Percentiles rank a stretch among this genome's conserved stretches.
phyloP scores from a whole-genome alignment of 192 early-diverging fungal genomes.

The Backusella australiensis region DNA sequence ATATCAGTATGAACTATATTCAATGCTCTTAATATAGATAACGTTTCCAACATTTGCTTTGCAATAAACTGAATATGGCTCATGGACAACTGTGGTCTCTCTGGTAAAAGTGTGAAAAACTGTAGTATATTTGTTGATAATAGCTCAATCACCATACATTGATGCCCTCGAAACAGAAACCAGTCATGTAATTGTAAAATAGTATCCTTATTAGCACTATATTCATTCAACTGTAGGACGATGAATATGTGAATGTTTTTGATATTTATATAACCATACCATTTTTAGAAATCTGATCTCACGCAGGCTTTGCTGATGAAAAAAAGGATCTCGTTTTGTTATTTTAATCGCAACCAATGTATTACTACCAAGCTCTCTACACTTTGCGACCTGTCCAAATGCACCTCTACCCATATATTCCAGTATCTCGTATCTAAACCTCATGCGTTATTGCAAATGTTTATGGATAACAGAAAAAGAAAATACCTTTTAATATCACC shows the following conservation, averaged over 20 bases:
- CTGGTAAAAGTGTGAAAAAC: slow-evolving; percentile 1
- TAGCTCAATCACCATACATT: slow-evolving; percentile 95
- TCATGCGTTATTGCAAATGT: background rate
- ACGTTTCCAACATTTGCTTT: slow-evolving; percentile 87
- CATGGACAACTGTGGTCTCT: slow-evolving; percentile 77
- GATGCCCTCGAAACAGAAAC: slow-evolving; percentile 89
- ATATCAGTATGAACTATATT: slow-evolving; percentile 96
- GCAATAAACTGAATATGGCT: slow-evolving; percentile 89
- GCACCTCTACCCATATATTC: slow-evolving; percentile 97
- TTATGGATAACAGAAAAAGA: background rate
- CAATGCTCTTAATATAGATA: slow-evolving; percentile 78
- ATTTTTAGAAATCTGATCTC: slow-evolving; percentile 91
- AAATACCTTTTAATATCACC: slow-evolving; percentile 72
- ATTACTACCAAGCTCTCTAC: slow-evolving; percentile 85
- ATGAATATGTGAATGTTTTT: background rate
- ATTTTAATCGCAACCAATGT: slow-evolving; percentile 94
- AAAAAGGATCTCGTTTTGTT: slow-evolving; percentile 95
- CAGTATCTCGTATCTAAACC: slow-evolving; percentile 75
- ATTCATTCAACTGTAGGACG: background rate
- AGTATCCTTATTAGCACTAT: slow-evolving; percentile 68
- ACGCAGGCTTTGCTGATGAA: slow-evolving; percentile 91
- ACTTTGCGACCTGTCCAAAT: slow-evolving; percentile 98
- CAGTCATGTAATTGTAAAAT: slow-evolving; percentile 85
- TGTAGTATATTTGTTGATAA: slow-evolving; percentile 94
- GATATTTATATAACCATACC: slow-evolving; percentile 35